Evolutionary conservation across 768 basidiomycete genomes (phyloP).

Genomic region (Lactarius quietus): DNA sequence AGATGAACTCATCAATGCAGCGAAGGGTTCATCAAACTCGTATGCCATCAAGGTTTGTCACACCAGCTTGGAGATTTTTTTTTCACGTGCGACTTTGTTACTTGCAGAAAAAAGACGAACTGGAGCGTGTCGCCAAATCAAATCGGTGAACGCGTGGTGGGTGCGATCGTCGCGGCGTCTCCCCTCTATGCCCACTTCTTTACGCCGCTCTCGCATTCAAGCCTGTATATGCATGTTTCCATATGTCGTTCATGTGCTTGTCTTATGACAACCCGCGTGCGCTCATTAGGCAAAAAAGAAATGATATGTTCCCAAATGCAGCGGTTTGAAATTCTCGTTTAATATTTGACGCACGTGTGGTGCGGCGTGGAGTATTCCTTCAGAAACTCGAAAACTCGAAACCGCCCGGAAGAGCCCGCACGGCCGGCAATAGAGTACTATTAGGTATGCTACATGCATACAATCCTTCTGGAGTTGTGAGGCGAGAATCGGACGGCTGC

Average conservation of each 20-base stretch:
- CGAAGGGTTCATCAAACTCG: constrained; percentile 99
- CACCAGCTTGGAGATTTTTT: constrained; percentile 10
- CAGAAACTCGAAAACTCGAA: constrained; percentile 11
- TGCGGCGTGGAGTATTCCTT: background rate
- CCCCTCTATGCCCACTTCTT: constrained; percentile 2
- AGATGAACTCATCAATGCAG: constrained; percentile 99
- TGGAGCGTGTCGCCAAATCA: constrained; percentile 99
- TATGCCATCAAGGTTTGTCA: constrained; percentile 92
- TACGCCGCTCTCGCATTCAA: constrained; percentile 9
- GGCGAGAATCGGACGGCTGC: constrained; percentile 8
- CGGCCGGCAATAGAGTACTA: background rate
- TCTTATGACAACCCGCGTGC: constrained; percentile 11
- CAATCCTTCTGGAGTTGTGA: constrained; percentile 4
- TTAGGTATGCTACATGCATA: constrained; percentile 6
- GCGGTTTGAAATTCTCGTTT: constrained; percentile 13
- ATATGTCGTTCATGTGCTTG: constrained; percentile 17
- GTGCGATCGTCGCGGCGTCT: constrained; percentile 3
- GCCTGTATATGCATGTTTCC: constrained; percentile 12
- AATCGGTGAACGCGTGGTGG: constrained; percentile 75
- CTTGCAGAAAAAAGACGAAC: constrained; percentile 93
- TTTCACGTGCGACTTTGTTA: background rate
- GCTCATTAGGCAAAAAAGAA: constrained; percentile 10
- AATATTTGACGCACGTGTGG: constrained; percentile 16
- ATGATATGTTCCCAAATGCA: constrained; percentile 11
- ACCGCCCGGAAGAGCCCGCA: constrained; percentile 7